phyloP scores from a whole-genome alignment of 345 rosid species.

The Citropsis articulata region DNA sequence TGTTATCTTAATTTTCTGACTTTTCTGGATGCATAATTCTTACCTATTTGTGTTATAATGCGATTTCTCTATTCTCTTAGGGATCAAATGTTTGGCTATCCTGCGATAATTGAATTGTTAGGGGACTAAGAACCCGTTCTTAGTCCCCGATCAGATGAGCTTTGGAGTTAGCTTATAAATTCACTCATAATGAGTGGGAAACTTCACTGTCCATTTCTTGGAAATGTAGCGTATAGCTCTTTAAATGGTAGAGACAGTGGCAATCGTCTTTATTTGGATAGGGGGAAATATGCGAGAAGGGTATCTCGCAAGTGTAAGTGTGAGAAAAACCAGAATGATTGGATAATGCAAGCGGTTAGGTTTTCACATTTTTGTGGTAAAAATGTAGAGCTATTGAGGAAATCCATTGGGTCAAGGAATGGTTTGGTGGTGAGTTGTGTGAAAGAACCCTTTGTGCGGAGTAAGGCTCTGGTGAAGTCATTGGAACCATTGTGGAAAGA shows the following conservation, averaged over 20 bases:
- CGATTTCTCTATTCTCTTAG: conserved; percentile 4
- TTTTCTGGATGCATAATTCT: background rate
- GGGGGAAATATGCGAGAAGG: conserved; percentile 32
- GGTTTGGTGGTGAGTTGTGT: conserved; percentile 55
- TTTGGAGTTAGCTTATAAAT: conserved; percentile 3
- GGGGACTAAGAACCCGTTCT: conserved; percentile 63
- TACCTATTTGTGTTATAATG: background rate
- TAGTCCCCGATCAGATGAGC: conserved; percentile 69
- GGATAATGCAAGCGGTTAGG: conserved; percentile 56
- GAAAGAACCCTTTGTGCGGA: conserved; percentile 55
- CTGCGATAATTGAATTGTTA: conserved; percentile 8
- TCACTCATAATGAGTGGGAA: conserved; percentile 48
- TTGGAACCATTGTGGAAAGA: conserved; percentile 67
- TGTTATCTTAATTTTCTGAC: background rate
- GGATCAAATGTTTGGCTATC: conserved; percentile 18
- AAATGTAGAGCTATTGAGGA: conserved; percentile 61
- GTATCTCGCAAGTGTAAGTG: conserved; percentile 34
- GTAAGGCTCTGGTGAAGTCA: conserved; percentile 60
- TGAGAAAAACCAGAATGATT: conserved; percentile 60
- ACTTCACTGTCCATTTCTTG: conserved; percentile 53
- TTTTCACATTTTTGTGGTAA: conserved; percentile 67
- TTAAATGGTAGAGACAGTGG: conserved; percentile 23
- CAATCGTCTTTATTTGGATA: conserved; percentile 20
- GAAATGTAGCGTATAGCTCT: conserved; percentile 38
- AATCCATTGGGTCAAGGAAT: conserved; percentile 57